Evolutionary conservation across 345 rosid species (phyloP), one percentile per base, ranked within the genome.

Genomic region (Bruguiera sexangula): DNA sequence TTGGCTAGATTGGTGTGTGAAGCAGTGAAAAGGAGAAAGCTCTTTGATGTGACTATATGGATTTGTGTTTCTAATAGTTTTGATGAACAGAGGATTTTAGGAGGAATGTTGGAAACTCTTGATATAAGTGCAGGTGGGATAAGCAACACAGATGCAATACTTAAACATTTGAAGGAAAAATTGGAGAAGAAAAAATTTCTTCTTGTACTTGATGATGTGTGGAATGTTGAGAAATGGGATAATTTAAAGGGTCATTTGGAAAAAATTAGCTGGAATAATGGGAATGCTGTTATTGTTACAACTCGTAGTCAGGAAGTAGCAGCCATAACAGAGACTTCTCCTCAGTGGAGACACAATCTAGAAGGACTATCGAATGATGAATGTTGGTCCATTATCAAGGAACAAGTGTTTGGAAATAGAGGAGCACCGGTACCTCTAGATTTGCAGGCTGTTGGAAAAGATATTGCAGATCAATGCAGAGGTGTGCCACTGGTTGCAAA

Each of bases 151-250:
- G 13, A 65, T 26, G 53, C 56, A 3, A 11, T 66, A 18, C 21
- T 74, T 3, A 0, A 13, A n/a, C 60, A 36, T 1, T 69, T 54
- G 1, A 6, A 19, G 6, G 9, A 48, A 16, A 19, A 46, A 19
- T 56, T 79, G 51, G 26, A 9, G 6, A 52, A 7, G 0, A 71
- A 75, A 21, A 65, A n/a, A 10, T 71, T 24, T 18, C 60, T 78
- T 61, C 66, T 74, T 3, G 69, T 63, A 0, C 75, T 78, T 7
- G 80, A 77, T 63, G 73, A 72, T 48, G 71, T 72, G 52, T 75
- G 83, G 83, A 60, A 65, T 56, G 60, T 46, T 5, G 24, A 19
- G 0, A 53, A 11, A 1, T 80, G 80, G 77, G 34, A 52, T 8
- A 24, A 20, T 30, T 67, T 80, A 15, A 66, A 20, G 51, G 27